Evolutionary conservation across 2,329 filamentous ascomycete genomes (phyloP).

Genomic region (Sporothrix dimorphospora): DNA sequence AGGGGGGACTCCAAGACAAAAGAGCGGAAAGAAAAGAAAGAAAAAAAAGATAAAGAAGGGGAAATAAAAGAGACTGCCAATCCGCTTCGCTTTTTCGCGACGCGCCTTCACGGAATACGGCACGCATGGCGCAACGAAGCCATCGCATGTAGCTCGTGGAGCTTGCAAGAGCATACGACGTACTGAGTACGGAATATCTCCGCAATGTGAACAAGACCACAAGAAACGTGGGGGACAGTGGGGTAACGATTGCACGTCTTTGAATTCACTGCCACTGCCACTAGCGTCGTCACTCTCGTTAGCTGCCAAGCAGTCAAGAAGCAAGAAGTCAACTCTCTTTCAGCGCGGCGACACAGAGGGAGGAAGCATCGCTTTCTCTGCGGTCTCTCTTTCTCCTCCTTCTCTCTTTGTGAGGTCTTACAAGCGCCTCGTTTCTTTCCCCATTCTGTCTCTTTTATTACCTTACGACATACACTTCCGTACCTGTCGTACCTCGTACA

Average conservation of each 20-base stretch:
- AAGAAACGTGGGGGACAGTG: conserved; percentile 6
- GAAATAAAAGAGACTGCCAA: too few species aligned
- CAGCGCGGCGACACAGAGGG: background rate
- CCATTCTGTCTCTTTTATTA: background rate
- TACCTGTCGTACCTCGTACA: too few species aligned
- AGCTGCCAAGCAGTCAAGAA: background rate
- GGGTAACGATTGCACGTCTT: background rate
- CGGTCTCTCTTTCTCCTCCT: too few species aligned
- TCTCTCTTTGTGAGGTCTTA: background rate
- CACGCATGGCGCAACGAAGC: background rate
- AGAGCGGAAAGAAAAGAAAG: background rate
- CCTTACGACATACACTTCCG: too few species aligned
- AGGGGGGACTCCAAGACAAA: background rate
- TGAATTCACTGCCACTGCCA: background rate
- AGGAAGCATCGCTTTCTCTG: background rate
- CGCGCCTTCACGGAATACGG: background rate
- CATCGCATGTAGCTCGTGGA: background rate
- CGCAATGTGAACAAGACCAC: background rate
- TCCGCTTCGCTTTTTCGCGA: background rate
- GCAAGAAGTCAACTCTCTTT: background rate
- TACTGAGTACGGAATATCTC: too few species aligned
- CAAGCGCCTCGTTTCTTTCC: background rate
- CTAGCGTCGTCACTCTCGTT: background rate
- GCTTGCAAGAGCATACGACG: background rate
- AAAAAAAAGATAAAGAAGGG: too few species aligned